Base-by-base conservation (phyloP, 805 yeast species). In the Myxozyma geophila region DNA sequence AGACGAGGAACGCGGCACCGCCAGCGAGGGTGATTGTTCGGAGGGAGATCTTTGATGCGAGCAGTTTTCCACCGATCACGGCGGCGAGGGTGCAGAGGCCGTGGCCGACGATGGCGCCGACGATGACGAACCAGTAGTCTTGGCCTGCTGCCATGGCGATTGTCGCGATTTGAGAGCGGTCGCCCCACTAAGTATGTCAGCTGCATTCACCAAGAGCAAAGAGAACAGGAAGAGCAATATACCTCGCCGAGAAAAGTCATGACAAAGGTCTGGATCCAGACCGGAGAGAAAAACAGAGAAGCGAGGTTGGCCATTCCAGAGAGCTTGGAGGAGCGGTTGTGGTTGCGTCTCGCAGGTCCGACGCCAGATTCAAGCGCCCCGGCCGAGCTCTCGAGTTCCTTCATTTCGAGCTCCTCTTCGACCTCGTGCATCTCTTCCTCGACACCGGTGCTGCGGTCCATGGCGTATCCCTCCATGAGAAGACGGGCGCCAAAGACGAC, bases 81-180 rank as follows among this genome's bases (percentile, higher is more conserved):
- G 99, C 98, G 63, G 91, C 84, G 40, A 84, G 85, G 0, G 98
- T 90, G 78, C 98, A 95, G 9, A 89, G 53, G 9, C 88, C 86
- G 76, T 95, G 99, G 40, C 99, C 99, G 49, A 88, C 75, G 44
- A 91, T 85, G 21, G 96, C 96, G 66, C 99, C 99, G 53, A 87
- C 70, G 53, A 93, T 90, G 46, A 92, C 96, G 70, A 82, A 81
- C 92, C 95, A 87, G 78, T 91, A 95, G 75, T 92, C 89, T 50
- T 91, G 87, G 46, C 97, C 97, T 0, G 99, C 97, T 58, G 98
- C 98, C 96, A 95, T 89, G 47, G 98, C 98, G 72, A 95, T 92
- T 40, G 98, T 95, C 50, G 98, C 97, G 60, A 95, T 91, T 79
- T 95, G 99, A 12, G 98, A 92, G 72, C 99, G 86, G 77, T 95